Base-by-base conservation (phyloP, 148 eudicot species). In the Rhododendron molle region DNA sequence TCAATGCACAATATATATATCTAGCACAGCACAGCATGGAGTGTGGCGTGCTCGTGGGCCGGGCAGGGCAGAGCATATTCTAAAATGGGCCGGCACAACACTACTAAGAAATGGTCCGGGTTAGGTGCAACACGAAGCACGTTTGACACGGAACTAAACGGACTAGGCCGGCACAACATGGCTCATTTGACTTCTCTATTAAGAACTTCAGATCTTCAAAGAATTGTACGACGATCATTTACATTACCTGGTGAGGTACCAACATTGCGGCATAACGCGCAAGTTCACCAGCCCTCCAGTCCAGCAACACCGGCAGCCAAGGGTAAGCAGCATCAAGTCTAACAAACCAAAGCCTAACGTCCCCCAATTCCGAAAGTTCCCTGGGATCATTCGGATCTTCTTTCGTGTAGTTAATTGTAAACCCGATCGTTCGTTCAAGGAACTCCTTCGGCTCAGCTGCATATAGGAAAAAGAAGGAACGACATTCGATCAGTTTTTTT, bases 201-300 rank as follows among this genome's bases (percentile, higher is more conserved):
- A 40, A 40, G 44, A 40, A 40, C 44, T 40, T 46, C 12, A 46
- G 49, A 46, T 46, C 49, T 46, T 46, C 11, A 46, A 9, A 46
- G 49, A 46, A 7, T 46, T 46, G 11, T 9, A 46, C 49, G 20
- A 15, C 3, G 56, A 52, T 52, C 18, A 3, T 58, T 60, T 49
- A 47, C 7, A 20, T 58, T 91, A 93, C 97, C 97, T 96, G 99
- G 86, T 95, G 97, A 86, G 98, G 99, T 23, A 96, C 97, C 47
- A 96, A 86, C 99, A 96, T 96, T 36, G 99, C 99, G 32, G 99
- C 95, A 87, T 95, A 96, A 18, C 99, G 95, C 77, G 99, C 99
- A 73, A 96, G 97, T 79, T 96, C 98, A 28, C 99, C 98, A 16
- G 94, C 96, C 14, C 99, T 87, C 99, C 99, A 96, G 85, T 96